Conservation (phyloP, 2,329 filamentous ascomycete species). For the Didymella pomorum region DNA sequence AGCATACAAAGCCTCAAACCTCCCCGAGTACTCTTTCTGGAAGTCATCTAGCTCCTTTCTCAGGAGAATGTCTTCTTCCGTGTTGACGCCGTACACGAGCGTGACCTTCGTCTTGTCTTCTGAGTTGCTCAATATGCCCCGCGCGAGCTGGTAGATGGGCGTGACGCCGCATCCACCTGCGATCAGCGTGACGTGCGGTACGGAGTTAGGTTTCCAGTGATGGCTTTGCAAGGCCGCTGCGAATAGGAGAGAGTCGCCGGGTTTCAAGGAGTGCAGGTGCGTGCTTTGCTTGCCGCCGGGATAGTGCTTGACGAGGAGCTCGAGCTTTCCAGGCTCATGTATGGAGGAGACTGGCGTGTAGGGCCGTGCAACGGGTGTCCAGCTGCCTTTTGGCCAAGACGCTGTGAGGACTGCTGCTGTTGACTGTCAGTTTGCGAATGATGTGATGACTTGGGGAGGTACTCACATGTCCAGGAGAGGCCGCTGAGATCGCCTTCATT, state of each 20-base stretch:
- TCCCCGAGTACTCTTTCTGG: conserved; percentile 59
- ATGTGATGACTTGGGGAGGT: neutral
- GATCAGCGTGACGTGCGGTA: conserved; percentile 68
- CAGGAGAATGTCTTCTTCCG: conserved; percentile 68
- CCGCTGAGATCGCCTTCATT: conserved; percentile 82
- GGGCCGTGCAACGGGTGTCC: conserved; percentile 68
- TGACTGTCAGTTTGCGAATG: conserved; percentile 39
- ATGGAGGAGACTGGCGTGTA: conserved; percentile 68
- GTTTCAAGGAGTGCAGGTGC: conserved; percentile 70
- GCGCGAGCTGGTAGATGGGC: conserved; percentile 71
- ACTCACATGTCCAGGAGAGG: conserved; percentile 74
- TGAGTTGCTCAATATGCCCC: conserved; percentile 68
- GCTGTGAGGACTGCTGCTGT: conserved; percentile 67
- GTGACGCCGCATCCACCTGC: conserved; percentile 78
- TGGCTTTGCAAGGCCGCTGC: conserved; percentile 63
- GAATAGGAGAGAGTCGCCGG: conserved; percentile 69
- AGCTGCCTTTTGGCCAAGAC: conserved; percentile 65
- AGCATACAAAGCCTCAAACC: conserved; percentile 66
- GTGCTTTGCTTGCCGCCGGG: conserved; percentile 69
- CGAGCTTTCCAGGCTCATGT: conserved; percentile 67
- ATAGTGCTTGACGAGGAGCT: conserved; percentile 74
- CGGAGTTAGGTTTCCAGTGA: conserved; percentile 56
- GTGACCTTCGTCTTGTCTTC: conserved; percentile 69
- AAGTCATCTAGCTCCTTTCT: conserved; percentile 63
- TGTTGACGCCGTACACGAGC: conserved; percentile 72